Conservation (phyloP, 140 eudicot genomes). For the Erigeron philadelphicus region DNA sequence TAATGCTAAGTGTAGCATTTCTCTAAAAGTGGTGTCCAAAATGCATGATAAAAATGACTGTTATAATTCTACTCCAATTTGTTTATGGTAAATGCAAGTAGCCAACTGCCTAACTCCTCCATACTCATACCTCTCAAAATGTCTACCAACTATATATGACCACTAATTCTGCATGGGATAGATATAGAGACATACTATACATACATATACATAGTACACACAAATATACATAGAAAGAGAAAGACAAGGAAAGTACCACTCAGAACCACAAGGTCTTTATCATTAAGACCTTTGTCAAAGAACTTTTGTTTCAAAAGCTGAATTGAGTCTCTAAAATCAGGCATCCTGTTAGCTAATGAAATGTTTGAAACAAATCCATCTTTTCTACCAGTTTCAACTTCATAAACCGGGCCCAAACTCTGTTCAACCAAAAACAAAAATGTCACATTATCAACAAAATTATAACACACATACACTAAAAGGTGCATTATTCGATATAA, state of each 20-base stretch:
- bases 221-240: slow-evolving; percentile 7
- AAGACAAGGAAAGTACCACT: slow-evolving; percentile 43
- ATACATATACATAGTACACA: not conserved
- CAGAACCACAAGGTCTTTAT: slow-evolving; percentile 69
- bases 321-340: slow-evolving; percentile 61
- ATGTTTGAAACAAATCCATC: slow-evolving; percentile 65
- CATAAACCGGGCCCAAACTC: slow-evolving; percentile 66
- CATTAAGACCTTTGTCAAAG: slow-evolving; percentile 52
- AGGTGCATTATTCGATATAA: not conserved
- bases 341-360: slow-evolving; percentile 57
- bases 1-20: not conserved
- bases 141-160: slow-evolving; percentile 34
- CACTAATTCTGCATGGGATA: slow-evolving; percentile 28
- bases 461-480: no score
- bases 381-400: slow-evolving; percentile 78
- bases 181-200: not conserved
- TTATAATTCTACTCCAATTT: not conserved
- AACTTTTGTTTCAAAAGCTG: slow-evolving; percentile 57
- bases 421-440: slow-evolving; percentile 22
- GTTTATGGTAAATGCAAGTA: slow-evolving; percentile 14
- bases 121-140: slow-evolving; percentile 33
- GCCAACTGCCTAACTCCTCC: not conserved
- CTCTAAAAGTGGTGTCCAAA: not conserved
- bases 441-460: slow-evolving; percentile 3
- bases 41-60: not conserved